Base-by-base conservation (phyloP, 2,329 filamentous ascomycete genomes). In the Aphanoascus verrucosus region DNA sequence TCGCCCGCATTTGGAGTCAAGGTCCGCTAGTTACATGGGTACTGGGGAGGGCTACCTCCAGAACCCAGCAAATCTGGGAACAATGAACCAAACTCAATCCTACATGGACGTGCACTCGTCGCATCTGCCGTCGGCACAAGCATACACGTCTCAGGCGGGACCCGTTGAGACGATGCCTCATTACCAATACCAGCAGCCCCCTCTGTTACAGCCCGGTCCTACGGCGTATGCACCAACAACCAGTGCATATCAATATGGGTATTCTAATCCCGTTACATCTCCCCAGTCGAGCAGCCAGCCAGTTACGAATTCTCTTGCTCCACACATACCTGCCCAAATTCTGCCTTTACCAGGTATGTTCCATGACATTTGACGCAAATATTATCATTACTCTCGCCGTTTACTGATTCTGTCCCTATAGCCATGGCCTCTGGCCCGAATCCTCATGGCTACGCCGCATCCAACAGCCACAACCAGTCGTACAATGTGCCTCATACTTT, bases 81-180 rank as follows among this genome's bases (percentile, higher is more conserved):
- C 68, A 71, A 95, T 96, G 90, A 94, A 94, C 74, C 84, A 85
- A 71, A 79, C 80, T 63, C 80, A 82, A 64, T 77, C 82, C 61
- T 91, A 94, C 63, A 86, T 94, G 83, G 93, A 94, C 69, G 89
- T 93, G 65, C 79, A 84, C 66, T 75, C 80, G 59, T 74, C 78
- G 63, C 86, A 93, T 70, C 84, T 94, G 76, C 86, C 86, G 62
- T 80, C 83, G 60, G 84, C 84, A 56, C 86, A 87, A 67, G 77
- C 82, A 56, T 86, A 85, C 63, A 77, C 83, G 55, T 84, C 86
- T 8, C 85, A 89, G 67, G 83, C 86, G 19, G 85, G 86, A 44
- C 85, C 88, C 12, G 86, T 88, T 0, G 77, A 83, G 55, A 78
- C 77, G 49, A 78, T 94, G 69, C 75, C 80, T 43, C 86, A 90